Evolutionary conservation across 768 basidiomycete species (phyloP), one percentile per base, ranked within the genome.

Genomic region (Glaciozyma antarctica): DNA sequence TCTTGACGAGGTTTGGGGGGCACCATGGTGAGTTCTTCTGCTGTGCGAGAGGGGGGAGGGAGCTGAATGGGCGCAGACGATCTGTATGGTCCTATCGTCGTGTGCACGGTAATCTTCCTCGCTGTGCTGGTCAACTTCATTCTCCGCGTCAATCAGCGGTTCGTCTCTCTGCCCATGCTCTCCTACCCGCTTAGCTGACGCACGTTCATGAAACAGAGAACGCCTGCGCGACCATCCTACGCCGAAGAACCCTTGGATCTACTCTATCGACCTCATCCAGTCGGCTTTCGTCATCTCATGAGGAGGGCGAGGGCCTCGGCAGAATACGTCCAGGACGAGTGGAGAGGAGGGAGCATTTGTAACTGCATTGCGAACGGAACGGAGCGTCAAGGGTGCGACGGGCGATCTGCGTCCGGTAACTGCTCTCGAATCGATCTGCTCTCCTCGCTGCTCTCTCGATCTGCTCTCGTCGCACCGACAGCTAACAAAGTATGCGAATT

Each of bases 51-150:
- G 19, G 12, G 12, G 28, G 52, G 24, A 38, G 16, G 10, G 3
- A 38, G 54, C 54, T 56, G 54, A 56, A 21, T 4, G 22, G 34
- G 21, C 53, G 15, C 68, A 94, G 94, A 95, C 73, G 82, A 85
- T 58, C 82, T 92, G 12, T 75, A 81, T 4, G 95, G 93, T 2
- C 95, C 95, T 0, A 74, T 97, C 28, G 64, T 92, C 41, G 84
- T 99, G 57, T 91, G 88, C 72, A 78, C 82, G 9, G 79, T 86
- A 17, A 82, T 99, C 21, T 98, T 99, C 79, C 76, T 86, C 54
- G 95, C 90, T 12, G 82, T 99, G 12, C 81, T 94, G 34, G 81
- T 84, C 56, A 97, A 97, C 77, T 95, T 97, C 74, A 72, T 90
- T 66, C 80, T 94, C 65, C 85, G 93, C 78, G 86, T 71, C 47